Percentiles rank a stretch among this genome's conserved stretches.
phyloP scores from a whole-genome alignment of 768 basidiomycete species.

The Leccinum variicolor region DNA sequence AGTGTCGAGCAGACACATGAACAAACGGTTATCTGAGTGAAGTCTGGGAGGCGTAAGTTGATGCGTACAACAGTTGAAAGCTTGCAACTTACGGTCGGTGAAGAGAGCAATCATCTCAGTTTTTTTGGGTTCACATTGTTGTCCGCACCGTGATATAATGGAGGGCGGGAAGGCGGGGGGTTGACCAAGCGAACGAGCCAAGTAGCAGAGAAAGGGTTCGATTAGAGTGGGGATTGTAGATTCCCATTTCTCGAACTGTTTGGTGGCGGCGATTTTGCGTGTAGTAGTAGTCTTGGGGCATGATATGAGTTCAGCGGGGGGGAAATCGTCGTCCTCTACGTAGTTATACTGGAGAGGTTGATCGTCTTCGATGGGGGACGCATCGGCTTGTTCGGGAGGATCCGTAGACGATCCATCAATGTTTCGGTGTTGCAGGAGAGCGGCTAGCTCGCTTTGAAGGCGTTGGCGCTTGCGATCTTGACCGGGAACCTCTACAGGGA shows the following conservation, averaged over 20 bases:
- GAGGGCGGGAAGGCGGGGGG: background rate
- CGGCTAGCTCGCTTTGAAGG: background rate
- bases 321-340: background rate
- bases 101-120: background rate
- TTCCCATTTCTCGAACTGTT: background rate
- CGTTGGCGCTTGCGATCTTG: background rate
- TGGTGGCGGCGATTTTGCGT: background rate
- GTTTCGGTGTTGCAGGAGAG: background rate
- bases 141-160: background rate
- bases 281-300: background rate
- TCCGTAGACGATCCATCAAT: no score
- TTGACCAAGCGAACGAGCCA: background rate
- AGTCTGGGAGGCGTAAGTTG: background rate
- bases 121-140: background rate
- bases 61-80: background rate
- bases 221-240: background rate
- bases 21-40: background rate
- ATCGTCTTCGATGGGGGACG: background rate
- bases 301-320: background rate
- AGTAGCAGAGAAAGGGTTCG: background rate
- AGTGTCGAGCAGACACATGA: background rate
- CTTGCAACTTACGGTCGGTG: background rate
- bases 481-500: background rate
- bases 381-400: background rate
- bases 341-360: background rate